Conservation (phyloP, 306 rosid genomes). For the Rosa multiflora region DNA sequence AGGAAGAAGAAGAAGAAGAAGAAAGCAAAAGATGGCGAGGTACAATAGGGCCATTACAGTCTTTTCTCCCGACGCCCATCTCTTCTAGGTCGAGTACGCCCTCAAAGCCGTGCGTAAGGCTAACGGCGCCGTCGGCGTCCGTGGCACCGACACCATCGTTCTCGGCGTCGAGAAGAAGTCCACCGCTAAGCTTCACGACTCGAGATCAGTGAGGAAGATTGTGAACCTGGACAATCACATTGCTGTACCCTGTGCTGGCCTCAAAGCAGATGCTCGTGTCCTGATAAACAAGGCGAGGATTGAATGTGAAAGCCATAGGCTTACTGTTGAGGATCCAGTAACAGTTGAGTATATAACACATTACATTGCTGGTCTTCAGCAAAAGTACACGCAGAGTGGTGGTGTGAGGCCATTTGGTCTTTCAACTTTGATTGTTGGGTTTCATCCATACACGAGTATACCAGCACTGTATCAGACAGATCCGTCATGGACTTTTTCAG, state of each 20-base stretch:
- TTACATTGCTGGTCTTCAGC: slow-evolving; percentile 96
- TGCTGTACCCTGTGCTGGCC: slow-evolving; percentile 96
- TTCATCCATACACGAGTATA: too few species aligned
- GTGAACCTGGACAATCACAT: slow-evolving; percentile 59
- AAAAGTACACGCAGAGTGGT: slow-evolving; percentile 98
- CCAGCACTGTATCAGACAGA: too few species aligned
- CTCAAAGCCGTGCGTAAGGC: slow-evolving; percentile 98
- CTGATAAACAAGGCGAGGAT: slow-evolving; percentile 83
- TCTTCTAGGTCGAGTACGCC: slow-evolving; percentile 95
- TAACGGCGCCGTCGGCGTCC: slow-evolving; percentile 99
- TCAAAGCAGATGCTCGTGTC: slow-evolving; percentile 97
- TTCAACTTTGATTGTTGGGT: slow-evolving; percentile 89
- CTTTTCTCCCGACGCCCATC: slow-evolving; percentile 95
- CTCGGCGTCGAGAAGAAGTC: slow-evolving; percentile 99
- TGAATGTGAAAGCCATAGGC: slow-evolving; percentile 94
- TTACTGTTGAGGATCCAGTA: slow-evolving; percentile 92
- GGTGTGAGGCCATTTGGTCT: slow-evolving; percentile 97
- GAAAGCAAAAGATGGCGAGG: slow-evolving; percentile 89
- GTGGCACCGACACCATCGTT: slow-evolving; percentile 91
- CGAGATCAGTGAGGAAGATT: slow-evolving; percentile 65
- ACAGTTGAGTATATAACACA: slow-evolving; percentile 95
- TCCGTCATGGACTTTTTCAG: slow-evolving; percentile 94
- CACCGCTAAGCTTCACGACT: slow-evolving; percentile 88
- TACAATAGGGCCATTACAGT: slow-evolving; percentile 98
- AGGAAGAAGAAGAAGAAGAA: background rate